Evolutionary conservation across 768 basidiomycete species (phyloP), one percentile per base, ranked within the genome.

Genomic region (Mycena haematopus): DNA sequence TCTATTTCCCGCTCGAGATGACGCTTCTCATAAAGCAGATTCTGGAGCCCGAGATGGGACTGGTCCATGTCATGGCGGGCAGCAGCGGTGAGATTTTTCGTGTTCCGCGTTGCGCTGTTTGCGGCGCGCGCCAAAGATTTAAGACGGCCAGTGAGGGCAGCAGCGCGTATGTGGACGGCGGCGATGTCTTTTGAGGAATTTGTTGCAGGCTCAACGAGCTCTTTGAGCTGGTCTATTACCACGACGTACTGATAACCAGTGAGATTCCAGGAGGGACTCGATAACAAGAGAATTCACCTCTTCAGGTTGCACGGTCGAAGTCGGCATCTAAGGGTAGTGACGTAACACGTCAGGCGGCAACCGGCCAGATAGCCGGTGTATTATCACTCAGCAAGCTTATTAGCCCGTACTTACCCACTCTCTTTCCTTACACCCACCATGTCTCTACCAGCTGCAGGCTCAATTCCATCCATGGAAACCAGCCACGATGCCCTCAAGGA

Each of bases 1-100:
- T 93, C 91, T 36, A 96, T 96, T 77, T 96, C 94, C 59, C 92
- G 84, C 74, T 95, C 92, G 6, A 96, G 85, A 70, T 96, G 93
- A 27, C 92, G 84, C 72, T 92, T 93, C 76, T 96, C 93, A 68
- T 95, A 96, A 52, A 91, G 82, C 36, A 95, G 79, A 66, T 96
- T 96, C 76, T 96, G 93, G 31, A 93, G 84, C 22, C 87, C 87
- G 40, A 96, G 86, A 74, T 93, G 87, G 0, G 92, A 89, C 76
- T 93, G 89, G 77, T 95, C 94, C 92, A 96, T 95, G 59, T 93
- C 89, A 44, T 90, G 89, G 56, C 93, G 81, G 4, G 92, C 90
- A 31, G 90, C 91, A 21, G 91, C 87, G 31, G 86, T 86, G 60
- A 88, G 84, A 63, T 92, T 90, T 73, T 90, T 89, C 40, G 75